Conservation (phyloP, 148 eudicot genomes). For the Rhododendron kiyosumense region DNA sequence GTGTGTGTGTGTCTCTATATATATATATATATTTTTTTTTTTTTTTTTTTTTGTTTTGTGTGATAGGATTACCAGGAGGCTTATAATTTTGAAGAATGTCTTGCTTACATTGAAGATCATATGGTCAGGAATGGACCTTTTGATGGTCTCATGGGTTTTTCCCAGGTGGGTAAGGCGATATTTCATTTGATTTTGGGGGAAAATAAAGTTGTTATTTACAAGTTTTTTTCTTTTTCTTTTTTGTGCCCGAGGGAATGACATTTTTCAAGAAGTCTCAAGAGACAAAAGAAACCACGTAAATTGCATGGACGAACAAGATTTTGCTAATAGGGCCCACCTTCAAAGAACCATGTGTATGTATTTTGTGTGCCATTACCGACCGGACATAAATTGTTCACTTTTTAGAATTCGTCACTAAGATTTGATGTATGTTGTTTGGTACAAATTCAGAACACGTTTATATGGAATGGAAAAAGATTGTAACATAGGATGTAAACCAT, state of each 20-base stretch:
- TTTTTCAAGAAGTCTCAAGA: background rate
- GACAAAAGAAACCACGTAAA: background rate
- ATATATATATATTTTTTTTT: too few relatives aligned
- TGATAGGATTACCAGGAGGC: conserved; percentile 14
- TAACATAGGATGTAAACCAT: too few relatives aligned
- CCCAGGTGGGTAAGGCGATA: conserved; percentile 23
- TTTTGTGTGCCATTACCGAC: too few relatives aligned
- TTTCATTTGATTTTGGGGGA: background rate
- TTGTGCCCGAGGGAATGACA: background rate
- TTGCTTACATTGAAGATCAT: conserved; percentile 25
- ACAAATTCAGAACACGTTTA: too few relatives aligned
- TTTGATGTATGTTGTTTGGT: too few relatives aligned
- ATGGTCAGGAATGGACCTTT: conserved; percentile 39
- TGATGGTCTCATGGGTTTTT: conserved; percentile 41
- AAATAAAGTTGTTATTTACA: background rate
- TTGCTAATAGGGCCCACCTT: background rate
- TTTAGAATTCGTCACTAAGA: too few relatives aligned
- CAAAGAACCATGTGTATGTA: background rate
- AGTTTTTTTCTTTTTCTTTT: background rate
- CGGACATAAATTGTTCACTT: too few relatives aligned
- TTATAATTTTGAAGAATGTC: conserved; percentile 29
- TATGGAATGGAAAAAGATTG: too few relatives aligned
- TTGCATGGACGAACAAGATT: background rate
- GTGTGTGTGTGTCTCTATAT: too few relatives aligned
- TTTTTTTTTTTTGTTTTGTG: background rate